These are phyloP conservation scores for Suillus hirtellus DNA, from an alignment of 768 basidiomycete genomes.

Conservation along the genomic window DNA sequence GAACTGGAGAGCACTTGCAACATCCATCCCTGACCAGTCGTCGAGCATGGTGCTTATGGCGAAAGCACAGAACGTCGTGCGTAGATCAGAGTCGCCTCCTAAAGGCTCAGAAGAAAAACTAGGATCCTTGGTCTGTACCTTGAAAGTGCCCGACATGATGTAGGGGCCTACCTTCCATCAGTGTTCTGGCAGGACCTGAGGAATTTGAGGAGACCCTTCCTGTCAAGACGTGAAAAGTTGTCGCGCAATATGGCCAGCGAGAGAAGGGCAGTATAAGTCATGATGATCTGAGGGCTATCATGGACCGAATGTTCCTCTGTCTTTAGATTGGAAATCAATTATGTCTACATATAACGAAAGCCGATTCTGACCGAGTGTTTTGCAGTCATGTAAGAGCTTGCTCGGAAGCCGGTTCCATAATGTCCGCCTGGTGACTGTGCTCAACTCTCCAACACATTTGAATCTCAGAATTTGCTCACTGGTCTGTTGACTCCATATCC, in stretches of 20 bases:
- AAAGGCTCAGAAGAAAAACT: conserved; percentile 76
- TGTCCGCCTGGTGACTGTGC: conserved; percentile 44
- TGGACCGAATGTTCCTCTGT: conserved; percentile 45
- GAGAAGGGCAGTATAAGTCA: conserved; percentile 90
- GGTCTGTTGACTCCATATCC: conserved; percentile 90
- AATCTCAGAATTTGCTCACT: conserved; percentile 38
- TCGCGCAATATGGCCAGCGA: conserved; percentile 86
- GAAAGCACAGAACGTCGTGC: conserved; percentile 87
- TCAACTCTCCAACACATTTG: conserved; percentile 12
- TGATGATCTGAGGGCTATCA: conserved; percentile 81
- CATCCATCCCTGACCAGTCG: conserved; percentile 76
- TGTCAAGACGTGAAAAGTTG: conserved; percentile 71
- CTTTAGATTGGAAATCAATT: conserved; percentile 24
- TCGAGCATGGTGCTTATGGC: conserved; percentile 76
- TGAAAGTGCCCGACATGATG: conserved; percentile 6
- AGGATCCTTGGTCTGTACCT: conserved; percentile 5
- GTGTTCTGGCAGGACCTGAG: conserved; percentile 69
- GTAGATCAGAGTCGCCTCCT: conserved; percentile 72
- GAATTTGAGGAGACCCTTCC: conserved; percentile 63
- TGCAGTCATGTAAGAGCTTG: conserved; percentile 69
- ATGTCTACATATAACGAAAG: conserved; percentile 2
- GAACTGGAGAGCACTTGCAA: conserved; percentile 60
- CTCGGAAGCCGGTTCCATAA: conserved; percentile 70
- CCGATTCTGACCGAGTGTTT: conserved; percentile 18
- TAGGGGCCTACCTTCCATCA: conserved; percentile 74